phyloP scores from a whole-genome alignment of 345 rosid genomes.

The Combretum micranthum region DNA sequence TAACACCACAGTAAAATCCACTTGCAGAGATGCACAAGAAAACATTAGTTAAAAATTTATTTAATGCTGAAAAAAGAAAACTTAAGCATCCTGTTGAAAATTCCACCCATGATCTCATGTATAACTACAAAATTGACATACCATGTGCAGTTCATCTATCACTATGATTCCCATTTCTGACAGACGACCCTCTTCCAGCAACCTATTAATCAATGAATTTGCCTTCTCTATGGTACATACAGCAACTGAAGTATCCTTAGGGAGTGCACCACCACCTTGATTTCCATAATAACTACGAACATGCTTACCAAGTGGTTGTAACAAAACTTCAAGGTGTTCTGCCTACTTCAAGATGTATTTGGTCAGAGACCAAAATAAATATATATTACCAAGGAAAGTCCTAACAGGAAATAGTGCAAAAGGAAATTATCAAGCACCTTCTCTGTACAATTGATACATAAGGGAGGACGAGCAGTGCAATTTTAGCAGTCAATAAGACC shows the following conservation, averaged over 20 bases:
- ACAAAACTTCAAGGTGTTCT: conserved; percentile 82
- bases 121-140: conserved; percentile 17
- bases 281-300: conserved; percentile 90
- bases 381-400: neutral
- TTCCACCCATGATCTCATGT: neutral
- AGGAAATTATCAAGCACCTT: conserved; percentile 45
- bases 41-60: neutral
- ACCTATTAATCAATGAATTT: conserved; percentile 71
- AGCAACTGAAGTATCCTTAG: conserved; percentile 93
- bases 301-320: conserved; percentile 89
- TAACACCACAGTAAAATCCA: neutral
- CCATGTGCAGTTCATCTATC: conserved; percentile 98
- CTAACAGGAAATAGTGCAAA: neutral
- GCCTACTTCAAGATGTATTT: conserved; percentile 38
- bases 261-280: conserved; percentile 97
- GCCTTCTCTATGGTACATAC: conserved; percentile 99
- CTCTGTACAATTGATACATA: conserved; percentile 94
- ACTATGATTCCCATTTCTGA: conserved; percentile 92
- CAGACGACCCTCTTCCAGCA: conserved; percentile 93
- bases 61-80: conserved; percentile 5
- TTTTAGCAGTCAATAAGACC: conserved; percentile 73
- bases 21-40: conserved; percentile 7
- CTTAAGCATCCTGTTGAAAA: conserved; percentile 1
- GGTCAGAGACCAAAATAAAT: neutral
- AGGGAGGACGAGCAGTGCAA: conserved; percentile 91